A percentile compares a stretch with the other conserved stretches of the same genome.
Evolutionary conservation across 2,329 filamentous ascomycete species (phyloP).

Genomic region (Sporothrix phasma): DNA sequence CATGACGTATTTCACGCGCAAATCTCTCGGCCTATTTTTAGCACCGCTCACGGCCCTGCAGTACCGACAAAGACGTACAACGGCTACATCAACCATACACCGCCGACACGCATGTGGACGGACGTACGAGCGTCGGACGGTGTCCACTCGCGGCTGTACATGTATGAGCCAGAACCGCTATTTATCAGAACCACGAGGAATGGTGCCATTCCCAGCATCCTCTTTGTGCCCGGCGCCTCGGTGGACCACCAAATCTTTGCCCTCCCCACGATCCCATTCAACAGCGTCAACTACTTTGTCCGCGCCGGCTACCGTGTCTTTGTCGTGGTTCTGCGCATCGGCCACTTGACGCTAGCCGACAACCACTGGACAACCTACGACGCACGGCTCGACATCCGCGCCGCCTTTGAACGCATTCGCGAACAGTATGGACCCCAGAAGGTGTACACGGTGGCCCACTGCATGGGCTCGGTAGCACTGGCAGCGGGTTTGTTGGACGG

Average conservation of each 20-base stretch:
- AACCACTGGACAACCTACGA: constrained; percentile 50
- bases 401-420: constrained; percentile 45
- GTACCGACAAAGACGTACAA: constrained; percentile 38
- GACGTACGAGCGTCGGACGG: constrained; percentile 42
- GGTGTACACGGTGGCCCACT: constrained; percentile 52
- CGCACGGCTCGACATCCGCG: constrained; percentile 47
- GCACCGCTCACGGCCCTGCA: constrained; percentile 46
- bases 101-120: constrained; percentile 32
- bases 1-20: constrained; percentile 45
- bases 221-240: constrained; percentile 53
- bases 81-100: constrained; percentile 45
- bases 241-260: constrained; percentile 56
- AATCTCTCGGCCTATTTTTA: constrained; percentile 43
- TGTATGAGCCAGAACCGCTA: constrained; percentile 47
- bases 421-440: constrained; percentile 28
- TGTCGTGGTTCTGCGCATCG: constrained; percentile 48
- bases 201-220: constrained; percentile 36
- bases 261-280: constrained; percentile 52
- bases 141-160: constrained; percentile 42
- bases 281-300: constrained; percentile 54
- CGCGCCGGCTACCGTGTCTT: constrained; percentile 51
- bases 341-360: constrained; percentile 39
- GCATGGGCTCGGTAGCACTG: constrained; percentile 52
- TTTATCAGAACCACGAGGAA: constrained; percentile 17
- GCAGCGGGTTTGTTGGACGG: constrained; percentile 51